phyloP scores from a whole-genome alignment of 192 early-diverging fungal genomes.

The Entomortierella beljakovae region DNA sequence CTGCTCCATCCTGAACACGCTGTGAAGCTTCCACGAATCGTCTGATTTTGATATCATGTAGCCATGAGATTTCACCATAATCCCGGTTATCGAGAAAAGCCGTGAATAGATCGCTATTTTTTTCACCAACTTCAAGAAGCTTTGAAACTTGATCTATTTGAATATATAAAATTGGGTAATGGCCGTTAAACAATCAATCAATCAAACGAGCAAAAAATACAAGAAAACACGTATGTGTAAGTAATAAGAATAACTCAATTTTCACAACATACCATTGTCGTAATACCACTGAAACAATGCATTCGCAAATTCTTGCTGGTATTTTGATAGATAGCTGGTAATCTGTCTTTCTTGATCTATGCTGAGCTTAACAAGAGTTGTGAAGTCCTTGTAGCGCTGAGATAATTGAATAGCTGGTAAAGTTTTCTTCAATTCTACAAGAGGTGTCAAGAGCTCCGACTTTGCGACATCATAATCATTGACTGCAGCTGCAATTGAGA shows the following conservation, averaged over 20 bases:
- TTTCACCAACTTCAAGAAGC: slow-evolving; percentile 31
- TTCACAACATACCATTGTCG: slow-evolving; percentile 23
- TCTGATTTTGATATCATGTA: slow-evolving; percentile 50
- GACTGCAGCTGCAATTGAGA: slow-evolving; percentile 15
- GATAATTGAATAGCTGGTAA: slow-evolving; percentile 28
- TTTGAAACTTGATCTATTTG: slow-evolving; percentile 14
- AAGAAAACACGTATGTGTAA: too few species aligned
- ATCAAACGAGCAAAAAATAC: too few species aligned
- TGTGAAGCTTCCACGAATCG: slow-evolving; percentile 24
- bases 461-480: slow-evolving; percentile 26
- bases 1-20: slow-evolving; percentile 24
- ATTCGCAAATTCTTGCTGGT: slow-evolving; percentile 49
- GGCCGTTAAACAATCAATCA: too few species aligned
- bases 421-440: slow-evolving; percentile 28
- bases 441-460: slow-evolving; percentile 8
- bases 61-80: slow-evolving; percentile 38
- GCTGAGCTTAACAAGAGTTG: slow-evolving; percentile 35
- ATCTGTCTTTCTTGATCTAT: slow-evolving; percentile 6
- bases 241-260: not conserved
- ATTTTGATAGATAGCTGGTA: slow-evolving; percentile 24
- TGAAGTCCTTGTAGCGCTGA: slow-evolving; percentile 43
- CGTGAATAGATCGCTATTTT: slow-evolving; percentile 33
- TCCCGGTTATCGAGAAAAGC: slow-evolving; percentile 27
- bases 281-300: slow-evolving; percentile 49
- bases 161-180: too few species aligned